Percentiles rank a stretch among this genome's conserved stretches.
These are phyloP conservation scores for Suillus placidus DNA, from an alignment of 768 basidiomycete species.

Conservation along the genomic window DNA sequence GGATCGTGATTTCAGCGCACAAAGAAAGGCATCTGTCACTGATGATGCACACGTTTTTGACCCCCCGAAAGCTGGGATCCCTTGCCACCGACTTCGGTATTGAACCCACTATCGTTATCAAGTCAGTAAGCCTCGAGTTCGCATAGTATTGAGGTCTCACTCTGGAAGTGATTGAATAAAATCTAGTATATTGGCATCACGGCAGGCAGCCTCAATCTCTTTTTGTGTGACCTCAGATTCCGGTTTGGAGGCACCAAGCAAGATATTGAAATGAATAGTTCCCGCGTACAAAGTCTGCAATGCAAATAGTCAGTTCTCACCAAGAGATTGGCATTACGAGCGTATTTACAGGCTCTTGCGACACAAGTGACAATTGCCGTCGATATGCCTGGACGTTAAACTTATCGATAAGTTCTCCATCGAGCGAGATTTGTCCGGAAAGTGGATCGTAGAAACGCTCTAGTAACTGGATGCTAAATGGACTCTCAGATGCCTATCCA, in stretches of 20 bases:
- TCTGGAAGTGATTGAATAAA: conserved; percentile 85
- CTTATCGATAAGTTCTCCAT: conserved; percentile 72
- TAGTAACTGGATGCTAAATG: conserved; percentile 69
- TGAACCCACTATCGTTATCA: conserved; percentile 66
- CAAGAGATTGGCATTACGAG: conserved; percentile 10
- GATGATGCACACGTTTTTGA: conserved; percentile 67
- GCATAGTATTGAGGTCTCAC: conserved; percentile 43
- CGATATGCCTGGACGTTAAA: conserved; percentile 87
- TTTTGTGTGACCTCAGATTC: conserved; percentile 77
- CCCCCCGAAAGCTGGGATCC: conserved; percentile 89
- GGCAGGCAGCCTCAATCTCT: conserved; percentile 84
- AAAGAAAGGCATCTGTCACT: conserved; percentile 3
- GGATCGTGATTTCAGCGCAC: conserved; percentile 10
- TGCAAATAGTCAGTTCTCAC: conserved; percentile 1
- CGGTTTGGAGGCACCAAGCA: conserved; percentile 82
- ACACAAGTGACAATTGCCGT: conserved; percentile 85
- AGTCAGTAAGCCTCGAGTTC: conserved; percentile 13
- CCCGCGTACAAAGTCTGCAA: conserved; percentile 77
- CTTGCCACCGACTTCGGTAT: conserved; percentile 90
- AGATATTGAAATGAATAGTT: conserved; percentile 86
- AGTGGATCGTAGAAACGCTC: conserved; percentile 89
- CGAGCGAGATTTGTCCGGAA: conserved; percentile 70
- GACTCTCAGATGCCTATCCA: conserved; percentile 3
- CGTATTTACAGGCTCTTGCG: conserved; percentile 69
- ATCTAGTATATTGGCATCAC: conserved; percentile 87